A percentile compares a stretch with the other conserved stretches of the same genome.
Conservation (phyloP, 106 monocot species). For the Platanthera guangdongensis region DNA sequence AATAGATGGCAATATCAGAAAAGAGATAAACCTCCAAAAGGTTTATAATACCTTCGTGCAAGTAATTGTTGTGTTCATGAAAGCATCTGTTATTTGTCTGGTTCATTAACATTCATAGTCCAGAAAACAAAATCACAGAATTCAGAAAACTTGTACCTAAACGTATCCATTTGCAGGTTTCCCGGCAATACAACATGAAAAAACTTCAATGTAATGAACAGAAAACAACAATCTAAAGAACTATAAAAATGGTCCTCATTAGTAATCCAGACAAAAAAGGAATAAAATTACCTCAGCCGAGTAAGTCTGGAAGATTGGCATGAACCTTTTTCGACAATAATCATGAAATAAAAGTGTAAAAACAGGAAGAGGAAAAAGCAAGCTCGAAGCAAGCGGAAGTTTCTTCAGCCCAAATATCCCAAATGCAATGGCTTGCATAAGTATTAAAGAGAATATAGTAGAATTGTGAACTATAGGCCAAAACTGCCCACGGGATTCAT, state of each 20-base stretch:
- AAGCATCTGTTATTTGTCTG: background rate
- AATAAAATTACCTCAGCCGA: conserved; percentile 66
- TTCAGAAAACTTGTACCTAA: background rate
- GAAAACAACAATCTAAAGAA: background rate
- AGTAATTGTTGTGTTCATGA: background rate
- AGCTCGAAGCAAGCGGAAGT: conserved; percentile 67
- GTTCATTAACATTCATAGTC: background rate
- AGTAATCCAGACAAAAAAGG: background rate
- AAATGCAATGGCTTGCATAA: conserved; percentile 88
- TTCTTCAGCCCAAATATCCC: conserved; percentile 92
- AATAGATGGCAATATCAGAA: background rate
- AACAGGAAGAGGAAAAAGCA: conserved; percentile 75
- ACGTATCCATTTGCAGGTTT: background rate
- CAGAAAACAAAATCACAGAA: background rate
- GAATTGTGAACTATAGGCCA: conserved; percentile 87
- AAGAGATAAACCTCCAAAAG: background rate
- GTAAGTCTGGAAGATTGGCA: conserved; percentile 59
- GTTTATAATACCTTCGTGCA: background rate
- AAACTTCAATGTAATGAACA: background rate
- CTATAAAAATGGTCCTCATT: background rate
- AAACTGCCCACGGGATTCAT: conserved; percentile 85
- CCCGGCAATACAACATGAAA: background rate
- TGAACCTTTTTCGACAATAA: conserved; percentile 81
- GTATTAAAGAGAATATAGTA: conserved; percentile 76
- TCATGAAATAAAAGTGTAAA: conserved; percentile 83